Evolutionary conservation across 805 yeast genomes (phyloP).

Genomic region (Ogataea pini): DNA sequence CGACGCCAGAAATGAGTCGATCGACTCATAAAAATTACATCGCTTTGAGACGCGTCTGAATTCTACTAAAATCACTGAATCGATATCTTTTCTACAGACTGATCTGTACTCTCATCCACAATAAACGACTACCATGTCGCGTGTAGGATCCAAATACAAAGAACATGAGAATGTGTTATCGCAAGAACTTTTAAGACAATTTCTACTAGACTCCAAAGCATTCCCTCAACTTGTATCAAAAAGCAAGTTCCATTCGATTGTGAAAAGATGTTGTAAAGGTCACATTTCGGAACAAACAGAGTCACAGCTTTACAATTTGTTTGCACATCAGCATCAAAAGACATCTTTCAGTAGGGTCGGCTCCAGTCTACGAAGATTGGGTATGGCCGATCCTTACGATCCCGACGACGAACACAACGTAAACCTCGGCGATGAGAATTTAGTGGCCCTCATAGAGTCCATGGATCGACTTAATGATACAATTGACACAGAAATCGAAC

Average conservation of each 20-base stretch:
- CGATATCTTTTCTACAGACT: too few relatives aligned
- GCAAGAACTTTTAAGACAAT: conserved; percentile 26
- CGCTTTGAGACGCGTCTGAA: not conserved
- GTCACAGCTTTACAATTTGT: conserved; percentile 18
- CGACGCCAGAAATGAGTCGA: conserved; percentile 1
- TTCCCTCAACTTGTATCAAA: conserved; percentile 25
- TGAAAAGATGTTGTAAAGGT: conserved; percentile 13
- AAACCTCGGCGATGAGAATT: conserved; percentile 20
- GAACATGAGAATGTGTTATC: conserved; percentile 16
- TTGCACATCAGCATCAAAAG: conserved; percentile 20
- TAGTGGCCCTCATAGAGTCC: conserved; percentile 21
- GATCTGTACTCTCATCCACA: too few relatives aligned
- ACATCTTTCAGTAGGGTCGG: conserved; percentile 13
- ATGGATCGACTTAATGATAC: conserved; percentile 33
- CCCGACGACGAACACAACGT: conserved; percentile 7
- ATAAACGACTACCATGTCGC: too few relatives aligned
- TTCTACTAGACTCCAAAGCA: conserved; percentile 25
- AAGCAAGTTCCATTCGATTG: conserved; percentile 19
- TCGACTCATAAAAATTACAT: not conserved
- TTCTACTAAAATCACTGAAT: too few relatives aligned
- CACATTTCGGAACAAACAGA: conserved; percentile 7
- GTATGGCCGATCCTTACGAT: conserved; percentile 13
- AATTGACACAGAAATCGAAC: conserved; percentile 28
- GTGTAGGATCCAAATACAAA: not conserved
- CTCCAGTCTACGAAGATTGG: conserved; percentile 14